phyloP scores from a whole-genome alignment of 106 monocot species.

The Dendrobium chrysotoxum region DNA sequence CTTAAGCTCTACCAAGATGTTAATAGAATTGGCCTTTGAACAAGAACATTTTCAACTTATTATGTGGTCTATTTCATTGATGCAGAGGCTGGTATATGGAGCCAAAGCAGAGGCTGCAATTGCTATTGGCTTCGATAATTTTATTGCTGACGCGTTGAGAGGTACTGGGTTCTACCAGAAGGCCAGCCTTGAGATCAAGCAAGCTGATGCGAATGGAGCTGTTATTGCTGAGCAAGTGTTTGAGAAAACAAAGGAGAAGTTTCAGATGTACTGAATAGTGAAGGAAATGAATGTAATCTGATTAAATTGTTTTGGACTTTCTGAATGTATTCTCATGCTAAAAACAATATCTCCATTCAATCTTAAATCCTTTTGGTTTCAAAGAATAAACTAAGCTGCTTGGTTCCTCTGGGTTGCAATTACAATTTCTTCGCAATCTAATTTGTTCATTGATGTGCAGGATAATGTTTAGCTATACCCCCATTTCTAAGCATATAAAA shows the following conservation, averaged over 20 bases:
- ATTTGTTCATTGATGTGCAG: too few species aligned
- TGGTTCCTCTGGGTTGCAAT: neutral
- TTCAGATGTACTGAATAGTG: conserved; percentile 51
- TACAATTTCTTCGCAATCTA: too few species aligned
- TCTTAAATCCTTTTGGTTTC: neutral
- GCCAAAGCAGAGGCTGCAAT: conserved; percentile 89
- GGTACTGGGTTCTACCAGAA: conserved; percentile 81
- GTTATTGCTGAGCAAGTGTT: conserved; percentile 81
- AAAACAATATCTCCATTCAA: neutral
- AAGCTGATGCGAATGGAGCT: conserved; percentile 71
- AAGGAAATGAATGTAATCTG: neutral
- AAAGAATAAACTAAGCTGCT: neutral
- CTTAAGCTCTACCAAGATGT: too few species aligned
- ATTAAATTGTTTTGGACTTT: neutral
- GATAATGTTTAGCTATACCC: too few species aligned
- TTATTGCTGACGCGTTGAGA: conserved; percentile 75
- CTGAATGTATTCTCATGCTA: neutral
- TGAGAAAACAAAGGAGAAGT: conserved; percentile 82
- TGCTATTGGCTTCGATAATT: conserved; percentile 85
- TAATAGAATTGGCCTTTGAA: too few species aligned
- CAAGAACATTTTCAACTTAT: too few species aligned
- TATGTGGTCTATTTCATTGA: neutral
- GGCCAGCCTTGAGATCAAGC: conserved; percentile 65
- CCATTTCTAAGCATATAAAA: too few species aligned
- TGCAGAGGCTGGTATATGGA: conserved; percentile 79